Evolutionary conservation across 208 protist genomes (phyloP).

Genomic region (Trypanosoma scelopori): DNA sequence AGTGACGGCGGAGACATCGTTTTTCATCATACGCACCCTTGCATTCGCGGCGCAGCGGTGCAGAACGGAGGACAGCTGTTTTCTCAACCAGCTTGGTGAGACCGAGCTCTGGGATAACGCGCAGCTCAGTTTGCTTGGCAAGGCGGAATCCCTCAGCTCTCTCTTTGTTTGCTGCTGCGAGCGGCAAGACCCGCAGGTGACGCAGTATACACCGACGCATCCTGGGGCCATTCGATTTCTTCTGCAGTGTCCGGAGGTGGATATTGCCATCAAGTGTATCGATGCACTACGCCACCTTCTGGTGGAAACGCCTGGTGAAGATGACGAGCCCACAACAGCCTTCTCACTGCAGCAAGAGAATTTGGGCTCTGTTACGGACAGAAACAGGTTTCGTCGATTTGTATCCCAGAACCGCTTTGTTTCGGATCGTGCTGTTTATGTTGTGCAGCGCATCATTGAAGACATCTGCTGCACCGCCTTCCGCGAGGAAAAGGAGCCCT

Average conservation of each 20-base stretch:
- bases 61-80: constrained; percentile 33
- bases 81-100: constrained; percentile 52
- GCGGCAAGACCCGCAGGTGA: constrained; percentile 41
- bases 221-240: constrained; percentile 54
- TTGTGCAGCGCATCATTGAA: constrained; percentile 48
- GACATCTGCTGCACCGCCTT: constrained; percentile 52
- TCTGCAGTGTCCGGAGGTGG: constrained; percentile 34
- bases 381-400: constrained; percentile 27
- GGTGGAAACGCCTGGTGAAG: constrained; percentile 14
- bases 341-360: constrained; percentile 17
- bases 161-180: constrained; percentile 67
- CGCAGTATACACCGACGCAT: constrained; percentile 64
- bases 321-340: constrained; percentile 9
- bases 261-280: constrained; percentile 40
- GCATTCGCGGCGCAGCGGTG: constrained; percentile 45
- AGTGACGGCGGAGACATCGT: constrained; percentile 65
- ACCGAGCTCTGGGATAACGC: constrained; percentile 57
- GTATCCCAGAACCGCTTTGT: constrained; percentile 49
- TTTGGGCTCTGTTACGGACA: neutral
- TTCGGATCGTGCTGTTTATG: constrained; percentile 41
- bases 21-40: constrained; percentile 59
- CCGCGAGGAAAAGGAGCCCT: constrained; percentile 31
- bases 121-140: constrained; percentile 46
- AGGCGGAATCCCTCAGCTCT: constrained; percentile 43
- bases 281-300: constrained; percentile 44